phyloP scores from a whole-genome alignment of 805 yeast species.

The Yarrowia sp. region DNA sequence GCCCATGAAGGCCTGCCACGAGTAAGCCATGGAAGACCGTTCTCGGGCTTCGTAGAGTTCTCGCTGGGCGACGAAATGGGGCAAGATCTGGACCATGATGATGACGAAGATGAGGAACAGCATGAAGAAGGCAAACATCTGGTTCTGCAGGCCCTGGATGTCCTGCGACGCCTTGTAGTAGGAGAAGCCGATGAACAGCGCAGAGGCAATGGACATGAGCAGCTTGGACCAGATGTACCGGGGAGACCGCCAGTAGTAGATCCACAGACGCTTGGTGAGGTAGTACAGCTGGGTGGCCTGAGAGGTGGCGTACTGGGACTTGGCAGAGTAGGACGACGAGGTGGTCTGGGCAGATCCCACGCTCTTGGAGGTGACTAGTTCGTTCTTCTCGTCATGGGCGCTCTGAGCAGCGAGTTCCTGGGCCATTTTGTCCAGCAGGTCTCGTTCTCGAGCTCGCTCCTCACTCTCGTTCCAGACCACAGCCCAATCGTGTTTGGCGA shows the following conservation, averaged over 20 bases:
- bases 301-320: conserved; percentile 53
- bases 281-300: conserved; percentile 53
- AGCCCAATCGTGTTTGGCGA: conserved; percentile 51
- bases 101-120: conserved; percentile 61
- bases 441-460: conserved; percentile 64
- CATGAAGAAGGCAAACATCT: conserved; percentile 80
- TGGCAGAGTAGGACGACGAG: conserved; percentile 45
- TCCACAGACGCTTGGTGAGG: conserved; percentile 60
- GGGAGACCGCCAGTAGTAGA: conserved; percentile 73
- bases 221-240: conserved; percentile 64
- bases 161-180: conserved; percentile 70
- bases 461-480: conserved; percentile 78
- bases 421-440: conserved; percentile 61
- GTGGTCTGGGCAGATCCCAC: conserved; percentile 1
- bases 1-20: conserved; percentile 68
- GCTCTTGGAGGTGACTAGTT: conserved; percentile 7
- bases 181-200: conserved; percentile 72
- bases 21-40: conserved; percentile 72
- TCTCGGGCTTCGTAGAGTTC: conserved; percentile 75
- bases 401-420: conserved; percentile 68
- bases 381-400: conserved; percentile 59
- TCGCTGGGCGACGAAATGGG: conserved; percentile 65
- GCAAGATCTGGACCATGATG: conserved; percentile 67
- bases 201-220: conserved; percentile 59
- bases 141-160: conserved; percentile 77